Percentiles rank a stretch among this genome's conserved stretches.
These are phyloP conservation scores for Hamigera avellanea DNA, from an alignment of 495 filamentous ascomycete species.

Conservation along the genomic window DNA sequence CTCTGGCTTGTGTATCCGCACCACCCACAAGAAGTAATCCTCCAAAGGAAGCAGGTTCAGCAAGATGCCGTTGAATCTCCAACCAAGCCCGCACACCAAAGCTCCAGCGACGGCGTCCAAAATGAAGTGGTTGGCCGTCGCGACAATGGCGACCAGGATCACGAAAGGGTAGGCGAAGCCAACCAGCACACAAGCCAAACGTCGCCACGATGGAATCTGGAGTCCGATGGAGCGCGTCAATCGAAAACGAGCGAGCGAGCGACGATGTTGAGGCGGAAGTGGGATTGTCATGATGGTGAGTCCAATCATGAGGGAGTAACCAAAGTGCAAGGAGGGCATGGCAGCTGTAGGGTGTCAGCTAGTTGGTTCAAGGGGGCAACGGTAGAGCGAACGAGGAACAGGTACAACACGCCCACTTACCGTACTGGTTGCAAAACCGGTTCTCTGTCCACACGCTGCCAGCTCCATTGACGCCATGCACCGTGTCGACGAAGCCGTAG, in stretches of 20 bases:
- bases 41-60: slow-evolving; percentile 50
- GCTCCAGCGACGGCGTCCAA: slow-evolving; percentile 60
- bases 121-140: slow-evolving; percentile 65
- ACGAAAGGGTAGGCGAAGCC: slow-evolving; percentile 53
- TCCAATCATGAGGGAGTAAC: slow-evolving; percentile 66
- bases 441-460: slow-evolving; percentile 65
- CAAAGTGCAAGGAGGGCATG: slow-evolving; percentile 74
- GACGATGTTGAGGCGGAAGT: slow-evolving; percentile 24
- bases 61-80: slow-evolving; percentile 45
- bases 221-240: slow-evolving; percentile 12
- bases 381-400: neutral
- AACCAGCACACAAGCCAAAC: slow-evolving; percentile 32
- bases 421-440: slow-evolving; percentile 54
- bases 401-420: slow-evolving; percentile 17
- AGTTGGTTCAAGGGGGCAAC: neutral
- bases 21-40: slow-evolving; percentile 52
- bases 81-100: slow-evolving; percentile 43
- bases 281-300: slow-evolving; percentile 50
- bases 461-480: slow-evolving; percentile 51
- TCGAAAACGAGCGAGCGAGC: slow-evolving; percentile 11
- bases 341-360: slow-evolving; percentile 36
- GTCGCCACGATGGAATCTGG: slow-evolving; percentile 28
- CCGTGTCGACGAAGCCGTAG: slow-evolving; percentile 66
- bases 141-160: slow-evolving; percentile 57
- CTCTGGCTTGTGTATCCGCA: slow-evolving; percentile 52